Conservation (phyloP, 176 grass and related monocot species). For the Juncus effusus region DNA sequence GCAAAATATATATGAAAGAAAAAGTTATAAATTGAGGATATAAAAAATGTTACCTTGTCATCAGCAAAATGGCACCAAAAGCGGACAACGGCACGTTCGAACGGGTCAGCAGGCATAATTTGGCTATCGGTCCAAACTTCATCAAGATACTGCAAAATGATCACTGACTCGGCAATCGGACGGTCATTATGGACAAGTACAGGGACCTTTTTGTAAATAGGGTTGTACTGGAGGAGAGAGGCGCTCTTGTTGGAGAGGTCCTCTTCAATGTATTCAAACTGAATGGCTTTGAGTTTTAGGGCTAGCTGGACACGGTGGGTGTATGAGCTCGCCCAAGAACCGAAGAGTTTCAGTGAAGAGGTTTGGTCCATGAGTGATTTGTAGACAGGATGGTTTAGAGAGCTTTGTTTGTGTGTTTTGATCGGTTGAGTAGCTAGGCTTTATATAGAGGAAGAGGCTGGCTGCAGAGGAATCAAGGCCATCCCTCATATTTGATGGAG, state of each 20-base stretch:
- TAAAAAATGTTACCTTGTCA: constrained; percentile 50
- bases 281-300: constrained; percentile 62
- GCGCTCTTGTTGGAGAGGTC: constrained; percentile 68
- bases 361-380: constrained; percentile 28
- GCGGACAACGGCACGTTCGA: constrained; percentile 45
- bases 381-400: not conserved
- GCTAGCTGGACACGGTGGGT: constrained; percentile 86
- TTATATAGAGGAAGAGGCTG: constrained; percentile 18
- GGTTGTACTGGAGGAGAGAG: constrained; percentile 51
- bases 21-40: not conserved
- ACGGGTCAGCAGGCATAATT: constrained; percentile 45
- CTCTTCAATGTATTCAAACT: constrained; percentile 69
- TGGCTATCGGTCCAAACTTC: constrained; percentile 45
- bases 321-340: constrained; percentile 91
- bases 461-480: too few relatives aligned
- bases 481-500: too few relatives aligned
- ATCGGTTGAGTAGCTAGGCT: not conserved
- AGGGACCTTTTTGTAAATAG: constrained; percentile 83
- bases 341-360: constrained; percentile 48
- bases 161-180: constrained; percentile 59
- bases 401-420: not conserved
- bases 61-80: constrained; percentile 92
- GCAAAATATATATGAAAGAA: not conserved
- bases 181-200: constrained; percentile 61
- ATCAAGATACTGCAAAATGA: constrained; percentile 80